Percentiles rank a stretch among this genome's conserved stretches.
phyloP scores from a whole-genome alignment of 2,329 filamentous ascomycete genomes.

The Fusarium metavorans region DNA sequence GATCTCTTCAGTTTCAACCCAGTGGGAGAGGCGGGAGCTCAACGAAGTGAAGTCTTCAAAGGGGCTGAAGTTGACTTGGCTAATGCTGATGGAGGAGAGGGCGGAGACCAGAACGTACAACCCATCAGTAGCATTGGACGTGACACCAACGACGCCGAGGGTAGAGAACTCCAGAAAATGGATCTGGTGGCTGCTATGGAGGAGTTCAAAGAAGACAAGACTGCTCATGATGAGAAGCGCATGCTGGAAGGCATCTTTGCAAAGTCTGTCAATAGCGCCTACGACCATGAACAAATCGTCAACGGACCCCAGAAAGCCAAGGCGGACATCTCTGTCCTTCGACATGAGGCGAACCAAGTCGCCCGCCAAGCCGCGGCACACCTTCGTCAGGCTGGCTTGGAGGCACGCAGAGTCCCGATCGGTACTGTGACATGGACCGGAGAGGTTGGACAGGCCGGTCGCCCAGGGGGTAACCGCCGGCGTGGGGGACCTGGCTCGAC shows the following conservation, averaged over 20 bases:
- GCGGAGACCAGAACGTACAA: constrained; percentile 5
- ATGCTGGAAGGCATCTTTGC: constrained; percentile 93
- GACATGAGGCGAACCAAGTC: constrained; percentile 83
- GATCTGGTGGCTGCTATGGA: constrained; percentile 74
- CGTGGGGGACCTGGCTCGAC: constrained; percentile 66
- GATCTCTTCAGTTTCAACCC: constrained; percentile 82
- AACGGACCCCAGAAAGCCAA: constrained; percentile 78
- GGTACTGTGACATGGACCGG: constrained; percentile 97
- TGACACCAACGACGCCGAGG: constrained; percentile 28
- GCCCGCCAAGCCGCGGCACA: constrained; percentile 83
- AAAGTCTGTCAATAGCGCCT: constrained; percentile 86
- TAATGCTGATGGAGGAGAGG: constrained; percentile 9
- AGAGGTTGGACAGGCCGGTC: constrained; percentile 80
- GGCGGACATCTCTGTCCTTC: constrained; percentile 82
- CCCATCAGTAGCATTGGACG: constrained; percentile 16
- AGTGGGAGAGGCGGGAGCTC: constrained; percentile 69
- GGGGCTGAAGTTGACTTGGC: constrained; percentile 77
- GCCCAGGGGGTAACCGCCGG: constrained; percentile 69
- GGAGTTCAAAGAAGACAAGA: constrained; percentile 67
- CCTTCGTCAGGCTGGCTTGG: constrained; percentile 78
- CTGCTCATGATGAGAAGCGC: constrained; percentile 73
- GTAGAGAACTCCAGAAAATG: constrained; percentile 63
- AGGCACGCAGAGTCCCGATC: constrained; percentile 78
- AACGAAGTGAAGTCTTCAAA: constrained; percentile 88
- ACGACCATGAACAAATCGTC: constrained; percentile 94